These are phyloP conservation scores for Aureobasidium lini DNA, from an alignment of 2,329 filamentous ascomycete species.

Conservation along the genomic window DNA sequence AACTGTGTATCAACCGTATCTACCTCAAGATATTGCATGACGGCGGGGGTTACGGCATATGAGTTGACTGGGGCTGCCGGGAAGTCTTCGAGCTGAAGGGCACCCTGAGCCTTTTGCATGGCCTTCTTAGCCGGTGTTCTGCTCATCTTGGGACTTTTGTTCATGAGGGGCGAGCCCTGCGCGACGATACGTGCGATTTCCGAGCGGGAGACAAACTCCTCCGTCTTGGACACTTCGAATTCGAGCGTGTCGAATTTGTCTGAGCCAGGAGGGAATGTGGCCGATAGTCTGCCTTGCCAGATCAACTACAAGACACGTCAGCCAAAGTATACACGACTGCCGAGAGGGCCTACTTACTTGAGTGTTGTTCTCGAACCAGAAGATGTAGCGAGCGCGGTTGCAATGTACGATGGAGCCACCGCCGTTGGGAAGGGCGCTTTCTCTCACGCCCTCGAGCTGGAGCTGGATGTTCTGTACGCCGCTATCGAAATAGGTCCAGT, in stretches of 20 bases:
- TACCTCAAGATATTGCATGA: constrained; percentile 58
- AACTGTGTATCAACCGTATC: constrained; percentile 18
- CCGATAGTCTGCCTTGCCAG: constrained; percentile 67
- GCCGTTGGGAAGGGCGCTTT: constrained; percentile 52
- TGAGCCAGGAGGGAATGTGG: constrained; percentile 63
- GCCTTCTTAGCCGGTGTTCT: constrained; percentile 45
- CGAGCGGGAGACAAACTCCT: constrained; percentile 73
- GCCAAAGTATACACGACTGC: constrained; percentile 15
- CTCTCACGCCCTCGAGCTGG: constrained; percentile 62
- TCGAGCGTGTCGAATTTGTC: constrained; percentile 81
- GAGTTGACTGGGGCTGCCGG: constrained; percentile 40
- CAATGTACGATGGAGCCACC: constrained; percentile 66
- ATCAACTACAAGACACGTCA: constrained; percentile 52
- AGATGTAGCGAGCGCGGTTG: constrained; percentile 69
- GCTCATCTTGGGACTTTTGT: constrained; percentile 43
- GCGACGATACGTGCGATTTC: constrained; percentile 41
- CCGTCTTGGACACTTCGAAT: constrained; percentile 66
- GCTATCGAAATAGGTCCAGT: constrained; percentile 80
- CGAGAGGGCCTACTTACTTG: constrained; percentile 54
- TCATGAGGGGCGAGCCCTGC: constrained; percentile 46
- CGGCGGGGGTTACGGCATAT: constrained; percentile 48
- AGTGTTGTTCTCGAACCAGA: constrained; percentile 78
- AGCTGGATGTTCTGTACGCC: constrained; percentile 82
- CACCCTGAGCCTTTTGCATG: constrained; percentile 37
- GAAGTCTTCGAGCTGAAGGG: constrained; percentile 38